Conservation (phyloP, 2,329 filamentous ascomycete species). For the Diaporthe eres region DNA sequence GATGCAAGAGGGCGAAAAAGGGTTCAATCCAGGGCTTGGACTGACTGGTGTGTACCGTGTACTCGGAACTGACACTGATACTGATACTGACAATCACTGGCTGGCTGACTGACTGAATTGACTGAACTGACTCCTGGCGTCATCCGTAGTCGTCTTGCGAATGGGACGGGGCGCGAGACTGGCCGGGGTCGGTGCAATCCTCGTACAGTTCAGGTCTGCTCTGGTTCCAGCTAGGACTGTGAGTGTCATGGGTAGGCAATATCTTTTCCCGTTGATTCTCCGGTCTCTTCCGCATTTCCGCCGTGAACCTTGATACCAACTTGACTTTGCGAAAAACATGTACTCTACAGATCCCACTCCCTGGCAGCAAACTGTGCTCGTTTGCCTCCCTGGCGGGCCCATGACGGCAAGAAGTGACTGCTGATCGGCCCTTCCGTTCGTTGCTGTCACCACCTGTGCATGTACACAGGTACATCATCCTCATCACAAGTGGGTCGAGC, state of each 20-base stretch:
- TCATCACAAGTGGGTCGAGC: background rate
- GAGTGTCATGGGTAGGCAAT: slow-evolving; percentile 16
- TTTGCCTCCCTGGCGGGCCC: slow-evolving; percentile 11
- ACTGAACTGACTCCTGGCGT: slow-evolving; percentile 16
- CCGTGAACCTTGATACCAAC: slow-evolving; percentile 11
- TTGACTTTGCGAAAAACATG: background rate
- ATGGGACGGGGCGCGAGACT: background rate
- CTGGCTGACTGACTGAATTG: background rate
- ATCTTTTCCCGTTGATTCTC: slow-evolving; percentile 25
- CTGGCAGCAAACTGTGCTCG: background rate
- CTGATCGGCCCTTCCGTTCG: slow-evolving; percentile 30
- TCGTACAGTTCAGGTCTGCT: background rate
- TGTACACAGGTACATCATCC: background rate
- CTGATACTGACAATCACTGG: background rate
- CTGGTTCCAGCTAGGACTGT: background rate
- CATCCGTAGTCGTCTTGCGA: background rate
- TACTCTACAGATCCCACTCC: background rate
- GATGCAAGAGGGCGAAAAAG: slow-evolving; percentile 22
- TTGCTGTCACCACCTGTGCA: slow-evolving; percentile 19
- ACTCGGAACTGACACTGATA: background rate
- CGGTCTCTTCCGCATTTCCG: slow-evolving; percentile 30
- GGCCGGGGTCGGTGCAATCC: background rate
- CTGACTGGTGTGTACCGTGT: slow-evolving; percentile 8
- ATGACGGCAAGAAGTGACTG: slow-evolving; percentile 14
- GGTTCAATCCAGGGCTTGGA: slow-evolving; percentile 14